Percentiles rank a stretch among this genome's conserved stretches.
phyloP scores from a whole-genome alignment of 2,329 filamentous ascomycete genomes.

The Colletotrichum theobromicola region DNA sequence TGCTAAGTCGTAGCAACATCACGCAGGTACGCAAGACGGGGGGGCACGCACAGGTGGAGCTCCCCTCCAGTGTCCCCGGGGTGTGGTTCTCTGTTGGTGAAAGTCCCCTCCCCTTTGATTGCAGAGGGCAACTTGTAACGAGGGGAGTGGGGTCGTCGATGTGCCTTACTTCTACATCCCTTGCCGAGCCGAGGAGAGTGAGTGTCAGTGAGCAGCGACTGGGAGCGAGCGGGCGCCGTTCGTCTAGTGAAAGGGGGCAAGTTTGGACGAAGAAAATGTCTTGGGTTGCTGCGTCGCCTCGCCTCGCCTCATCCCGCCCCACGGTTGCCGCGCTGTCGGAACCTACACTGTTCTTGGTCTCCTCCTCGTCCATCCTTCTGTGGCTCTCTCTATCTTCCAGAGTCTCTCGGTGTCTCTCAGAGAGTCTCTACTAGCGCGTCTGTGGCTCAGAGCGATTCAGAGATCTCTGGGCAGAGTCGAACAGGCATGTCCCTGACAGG shows the following conservation, averaged over 20 bases:
- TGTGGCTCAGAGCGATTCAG: slow-evolving; percentile 6
- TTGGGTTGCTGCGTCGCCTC: not conserved
- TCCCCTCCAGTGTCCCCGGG: no score
- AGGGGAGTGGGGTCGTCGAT: not conserved
- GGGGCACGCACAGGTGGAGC: not conserved
- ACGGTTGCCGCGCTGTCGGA: slow-evolving; percentile 21
- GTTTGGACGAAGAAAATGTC: slow-evolving; percentile 15
- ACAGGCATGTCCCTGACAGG: not conserved
- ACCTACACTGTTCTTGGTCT: not conserved
- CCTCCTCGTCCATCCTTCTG: not conserved
- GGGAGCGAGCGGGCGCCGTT: not conserved
- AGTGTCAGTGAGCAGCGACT: no score
- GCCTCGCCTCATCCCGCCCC: slow-evolving; percentile 1
- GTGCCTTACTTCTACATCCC: not conserved
- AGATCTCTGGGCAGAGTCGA: slow-evolving; percentile 1
- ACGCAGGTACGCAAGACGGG: slow-evolving; percentile 1
- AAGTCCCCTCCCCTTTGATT: not conserved
- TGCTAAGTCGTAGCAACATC: not conserved
- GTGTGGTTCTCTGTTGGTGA: no score
- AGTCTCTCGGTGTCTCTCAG: not conserved
- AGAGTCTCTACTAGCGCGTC: slow-evolving; percentile 15
- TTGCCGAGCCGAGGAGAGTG: not conserved
- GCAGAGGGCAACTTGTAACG: slow-evolving; percentile 9
- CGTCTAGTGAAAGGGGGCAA: not conserved
- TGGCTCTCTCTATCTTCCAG: not conserved